Evolutionary conservation across 768 basidiomycete genomes (phyloP).

Genomic region (Auricularia sp.): DNA sequence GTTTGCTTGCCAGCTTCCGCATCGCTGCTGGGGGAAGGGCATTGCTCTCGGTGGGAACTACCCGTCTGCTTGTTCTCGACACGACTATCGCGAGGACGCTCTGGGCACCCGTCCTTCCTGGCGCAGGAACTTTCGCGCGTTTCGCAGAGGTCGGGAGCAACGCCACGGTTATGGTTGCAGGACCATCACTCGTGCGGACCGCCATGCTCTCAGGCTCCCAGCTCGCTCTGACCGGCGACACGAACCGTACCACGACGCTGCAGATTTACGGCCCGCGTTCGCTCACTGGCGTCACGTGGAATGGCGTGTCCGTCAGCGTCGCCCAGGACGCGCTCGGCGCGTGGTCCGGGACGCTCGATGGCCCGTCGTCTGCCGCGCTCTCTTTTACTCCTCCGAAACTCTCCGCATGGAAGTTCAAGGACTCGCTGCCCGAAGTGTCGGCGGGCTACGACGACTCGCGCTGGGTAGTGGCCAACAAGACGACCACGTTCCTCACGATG

Average conservation of each 20-base stretch:
- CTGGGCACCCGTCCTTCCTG: conserved; percentile 59
- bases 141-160: conserved; percentile 73
- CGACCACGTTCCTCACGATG: conserved; percentile 49
- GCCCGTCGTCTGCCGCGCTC: neutral
- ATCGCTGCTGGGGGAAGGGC: neutral
- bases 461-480: conserved; percentile 66
- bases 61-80: conserved; percentile 49
- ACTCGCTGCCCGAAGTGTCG: conserved; percentile 65
- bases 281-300: conserved; percentile 58
- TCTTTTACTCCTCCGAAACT: conserved; percentile 30
- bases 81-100: conserved; percentile 56
- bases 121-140: conserved; percentile 32
- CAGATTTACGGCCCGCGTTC: conserved; percentile 51
- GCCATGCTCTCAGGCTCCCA: conserved; percentile 22
- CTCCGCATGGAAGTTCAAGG: conserved; percentile 58
- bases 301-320: conserved; percentile 37
- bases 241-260: conserved; percentile 47
- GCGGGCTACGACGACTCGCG: conserved; percentile 45
- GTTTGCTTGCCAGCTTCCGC: neutral
- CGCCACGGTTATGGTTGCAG: conserved; percentile 43
- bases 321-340: neutral
- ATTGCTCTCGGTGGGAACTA: neutral
- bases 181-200: conserved; percentile 37
- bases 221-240: conserved; percentile 59
- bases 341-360: neutral